Conservation (phyloP, 169 alveolate genomes). For the Eimeria tenella region DNA sequence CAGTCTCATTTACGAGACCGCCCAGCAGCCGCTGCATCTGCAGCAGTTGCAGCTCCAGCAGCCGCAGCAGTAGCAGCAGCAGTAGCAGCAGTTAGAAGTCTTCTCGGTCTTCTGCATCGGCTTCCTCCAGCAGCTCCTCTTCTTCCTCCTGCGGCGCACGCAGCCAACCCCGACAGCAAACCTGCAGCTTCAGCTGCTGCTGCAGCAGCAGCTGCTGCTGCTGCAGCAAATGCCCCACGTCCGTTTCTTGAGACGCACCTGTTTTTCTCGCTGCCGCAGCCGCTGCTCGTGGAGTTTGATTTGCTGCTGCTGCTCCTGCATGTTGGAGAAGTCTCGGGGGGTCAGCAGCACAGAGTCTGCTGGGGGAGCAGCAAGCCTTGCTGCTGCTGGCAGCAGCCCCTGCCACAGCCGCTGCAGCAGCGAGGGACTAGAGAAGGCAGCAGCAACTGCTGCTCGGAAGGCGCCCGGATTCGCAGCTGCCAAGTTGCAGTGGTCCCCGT, state of each 20-base stretch:
- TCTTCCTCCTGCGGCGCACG: slow-evolving; percentile 36
- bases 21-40: neutral
- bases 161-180: neutral
- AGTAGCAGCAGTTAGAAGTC: neutral
- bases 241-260: neutral
- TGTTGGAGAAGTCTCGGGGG: neutral
- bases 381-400: neutral
- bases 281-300: neutral
- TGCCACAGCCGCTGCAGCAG: slow-evolving; percentile 40
- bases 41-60: neutral
- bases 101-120: neutral
- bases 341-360: neutral
- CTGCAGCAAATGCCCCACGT: neutral
- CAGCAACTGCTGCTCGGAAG: neutral
- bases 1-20: too few species aligned
- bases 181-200: slow-evolving; percentile 3
- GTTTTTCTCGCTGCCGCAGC: slow-evolving; percentile 9
- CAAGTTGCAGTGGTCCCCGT: slow-evolving; percentile 31
- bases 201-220: neutral
- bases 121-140: neutral
- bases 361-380: neutral
- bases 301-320: slow-evolving; percentile 29
- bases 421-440: neutral
- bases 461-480: slow-evolving; percentile 14
- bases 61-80: neutral